phyloP scores from a whole-genome alignment of 2,329 filamentous ascomycete genomes.

The Sordariomycetes sp. region DNA sequence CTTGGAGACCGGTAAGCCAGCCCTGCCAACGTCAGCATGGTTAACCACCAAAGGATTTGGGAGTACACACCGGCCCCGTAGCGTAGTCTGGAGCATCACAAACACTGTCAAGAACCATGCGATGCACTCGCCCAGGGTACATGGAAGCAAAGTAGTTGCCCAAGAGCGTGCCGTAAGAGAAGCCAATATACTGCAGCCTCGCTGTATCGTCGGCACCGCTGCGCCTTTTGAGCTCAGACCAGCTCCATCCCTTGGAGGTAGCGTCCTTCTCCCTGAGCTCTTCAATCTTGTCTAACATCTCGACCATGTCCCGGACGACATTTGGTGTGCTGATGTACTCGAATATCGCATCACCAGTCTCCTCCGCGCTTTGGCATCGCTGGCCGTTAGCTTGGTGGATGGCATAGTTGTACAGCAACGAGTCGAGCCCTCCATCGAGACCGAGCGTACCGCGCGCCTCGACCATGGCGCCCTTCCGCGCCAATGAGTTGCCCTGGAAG shows the following conservation, averaged over 20 bases:
- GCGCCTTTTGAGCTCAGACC: conserved; percentile 1
- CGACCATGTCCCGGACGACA: conserved; percentile 33
- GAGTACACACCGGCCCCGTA: conserved; percentile 15
- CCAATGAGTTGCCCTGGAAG: conserved; percentile 15
- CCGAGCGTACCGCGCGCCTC: conserved; percentile 1
- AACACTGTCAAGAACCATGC: conserved; percentile 31
- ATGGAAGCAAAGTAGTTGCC: conserved; percentile 25
- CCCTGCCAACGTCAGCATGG: conserved; percentile 9
- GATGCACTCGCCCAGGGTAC: conserved; percentile 25
- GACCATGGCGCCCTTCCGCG: background rate
- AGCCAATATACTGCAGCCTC: conserved; percentile 36
- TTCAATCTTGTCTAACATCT: conserved; percentile 30
- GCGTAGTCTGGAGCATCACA: conserved; percentile 25
- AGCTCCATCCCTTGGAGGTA: background rate
- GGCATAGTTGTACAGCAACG: background rate
- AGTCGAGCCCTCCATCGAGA: background rate
- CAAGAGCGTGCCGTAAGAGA: conserved; percentile 33
- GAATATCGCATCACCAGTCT: conserved; percentile 1
- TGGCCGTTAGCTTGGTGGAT: background rate
- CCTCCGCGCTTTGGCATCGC: conserved; percentile 6
- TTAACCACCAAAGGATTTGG: background rate
- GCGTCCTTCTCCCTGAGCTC: conserved; percentile 16
- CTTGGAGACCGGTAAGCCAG: conserved; percentile 25
- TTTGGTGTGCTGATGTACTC: conserved; percentile 24
- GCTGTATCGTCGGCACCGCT: conserved; percentile 7